Evolutionary conservation across 352 stramenopile genomes (phyloP), one percentile per base, ranked within the genome.

Genomic region (Globisporangium rhizosaccharum): DNA sequence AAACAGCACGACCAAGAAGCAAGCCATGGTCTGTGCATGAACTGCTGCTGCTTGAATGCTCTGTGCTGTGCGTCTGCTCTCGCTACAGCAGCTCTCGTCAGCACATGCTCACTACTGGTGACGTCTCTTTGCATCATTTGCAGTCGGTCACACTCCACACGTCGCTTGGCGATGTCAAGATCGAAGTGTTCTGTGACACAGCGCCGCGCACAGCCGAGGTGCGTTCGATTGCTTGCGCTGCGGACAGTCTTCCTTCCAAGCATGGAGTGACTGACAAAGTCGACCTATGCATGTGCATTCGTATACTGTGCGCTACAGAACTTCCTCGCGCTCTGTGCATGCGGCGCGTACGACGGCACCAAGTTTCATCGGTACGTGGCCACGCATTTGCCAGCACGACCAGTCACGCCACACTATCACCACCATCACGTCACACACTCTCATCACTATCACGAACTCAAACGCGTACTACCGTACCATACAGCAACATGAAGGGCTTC

Each of bases 141-240:
- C 60, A 93, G 86, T 96, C 94, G 28, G 91, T 98, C 36, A 98
- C 94, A 45, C 79, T 99, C 17, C 90, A 98, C 64, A 99, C 97
- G 51, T 94, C 71, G 3, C 71, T 97, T 5, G 97, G 97, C 26
- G 92, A 98, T 63, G 80, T 99, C 51, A 99, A 99, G 72, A 90
- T 98, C 59, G 97, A 99, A 76, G 83, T 99, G 36, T 98, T 90
- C 71, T 98, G 92, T 67, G 93, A 99, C 73, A 97, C 91, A 9
- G 86, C 89, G 39, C 94, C 90, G 10, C 75, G 78, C 60, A 94
- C 94, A 14, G 80, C 85, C 30, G 79, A 93, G 73, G 87, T 93
- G 72, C 11, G 53, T 54, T n/a, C 28, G 1, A 4, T 25, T 39
- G n/a, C 2, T 20, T 67, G 28, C 33, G 14, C 30, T 2, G 30